These are phyloP conservation scores for Vigna reflexopilosa DNA, from an alignment of 306 rosid genomes.

Conservation along the genomic window DNA sequence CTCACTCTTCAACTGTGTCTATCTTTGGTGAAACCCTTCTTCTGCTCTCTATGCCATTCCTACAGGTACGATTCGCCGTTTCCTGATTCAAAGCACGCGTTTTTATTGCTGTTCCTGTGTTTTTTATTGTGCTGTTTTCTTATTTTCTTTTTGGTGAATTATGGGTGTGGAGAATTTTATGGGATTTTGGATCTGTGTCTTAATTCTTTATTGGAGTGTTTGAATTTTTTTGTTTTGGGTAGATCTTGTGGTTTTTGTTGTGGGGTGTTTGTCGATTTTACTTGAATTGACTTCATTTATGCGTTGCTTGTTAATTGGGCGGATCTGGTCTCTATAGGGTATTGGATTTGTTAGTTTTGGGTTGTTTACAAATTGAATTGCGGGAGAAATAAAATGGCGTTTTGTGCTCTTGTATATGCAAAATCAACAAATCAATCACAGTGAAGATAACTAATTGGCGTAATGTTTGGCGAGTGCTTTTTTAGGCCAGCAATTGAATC, in stretches of 20 bases:
- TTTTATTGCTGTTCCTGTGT: not conserved
- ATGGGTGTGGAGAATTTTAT: not conserved
- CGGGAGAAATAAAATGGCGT: not conserved
- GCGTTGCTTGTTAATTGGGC: not conserved
- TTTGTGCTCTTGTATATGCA: not conserved
- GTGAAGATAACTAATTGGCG: not conserved
- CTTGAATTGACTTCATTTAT: slow-evolving; percentile 25
- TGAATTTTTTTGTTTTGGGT: slow-evolving; percentile 4
- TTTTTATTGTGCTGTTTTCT: not conserved
- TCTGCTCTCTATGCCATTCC: slow-evolving; percentile 54
- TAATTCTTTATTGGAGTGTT: not conserved
- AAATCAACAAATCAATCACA: not conserved
- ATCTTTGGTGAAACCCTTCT: slow-evolving; percentile 21
- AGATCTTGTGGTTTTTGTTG: slow-evolving; percentile 27
- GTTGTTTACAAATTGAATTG: slow-evolving; percentile 29
- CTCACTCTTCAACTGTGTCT: slow-evolving; percentile 10
- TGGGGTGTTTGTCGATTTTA: not conserved
- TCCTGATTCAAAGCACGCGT: slow-evolving; percentile 1
- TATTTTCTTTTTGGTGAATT: not conserved
- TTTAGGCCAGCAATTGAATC: slow-evolving; percentile 14
- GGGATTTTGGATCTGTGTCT: slow-evolving; percentile 39
- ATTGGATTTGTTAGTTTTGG: slow-evolving; percentile 26
- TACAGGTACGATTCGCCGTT: slow-evolving; percentile 42
- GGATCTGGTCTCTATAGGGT: slow-evolving; percentile 30
- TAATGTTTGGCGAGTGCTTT: slow-evolving; percentile 16